phyloP scores from a whole-genome alignment of 2,329 filamentous ascomycete species.

The Capronia coronata region DNA sequence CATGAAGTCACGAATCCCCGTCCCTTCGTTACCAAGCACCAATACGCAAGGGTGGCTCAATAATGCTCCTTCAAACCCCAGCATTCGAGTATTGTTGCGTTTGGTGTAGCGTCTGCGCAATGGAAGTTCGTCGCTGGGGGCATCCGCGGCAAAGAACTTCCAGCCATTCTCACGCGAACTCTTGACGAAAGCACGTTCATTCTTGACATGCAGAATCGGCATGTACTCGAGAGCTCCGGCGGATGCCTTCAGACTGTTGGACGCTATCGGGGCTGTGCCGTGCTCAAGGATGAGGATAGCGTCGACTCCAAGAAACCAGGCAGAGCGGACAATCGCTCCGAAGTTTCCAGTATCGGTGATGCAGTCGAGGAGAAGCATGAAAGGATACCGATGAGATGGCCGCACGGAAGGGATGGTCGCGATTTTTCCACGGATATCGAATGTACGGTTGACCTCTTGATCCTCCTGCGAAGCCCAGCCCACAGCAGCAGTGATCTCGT shows the following conservation, averaged over 20 bases:
- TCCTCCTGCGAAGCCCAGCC: slow-evolving; percentile 70
- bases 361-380: slow-evolving; percentile 41
- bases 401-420: slow-evolving; percentile 17
- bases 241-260: slow-evolving; percentile 77
- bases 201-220: slow-evolving; percentile 62
- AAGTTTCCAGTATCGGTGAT: slow-evolving; percentile 79
- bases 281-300: slow-evolving; percentile 70
- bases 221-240: slow-evolving; percentile 80
- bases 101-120: background rate
- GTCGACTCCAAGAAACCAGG: slow-evolving; percentile 83
- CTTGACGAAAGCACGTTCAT: slow-evolving; percentile 63
- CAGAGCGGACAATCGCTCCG: slow-evolving; percentile 79
- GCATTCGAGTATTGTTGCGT: slow-evolving; percentile 2
- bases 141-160: slow-evolving; percentile 71
- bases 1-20: slow-evolving; percentile 61
- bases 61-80: slow-evolving; percentile 37
- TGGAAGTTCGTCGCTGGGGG: slow-evolving; percentile 34
- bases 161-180: slow-evolving; percentile 66
- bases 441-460: slow-evolving; percentile 60
- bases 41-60: slow-evolving; percentile 63
- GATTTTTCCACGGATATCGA: slow-evolving; percentile 1
- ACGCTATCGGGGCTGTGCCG: slow-evolving; percentile 66
- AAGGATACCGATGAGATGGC: slow-evolving; percentile 32
- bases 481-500: slow-evolving; percentile 55
- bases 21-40: slow-evolving; percentile 75